Conservation (phyloP, 2,329 filamentous ascomycete genomes). For the Trichoderma citrinoviride region DNA sequence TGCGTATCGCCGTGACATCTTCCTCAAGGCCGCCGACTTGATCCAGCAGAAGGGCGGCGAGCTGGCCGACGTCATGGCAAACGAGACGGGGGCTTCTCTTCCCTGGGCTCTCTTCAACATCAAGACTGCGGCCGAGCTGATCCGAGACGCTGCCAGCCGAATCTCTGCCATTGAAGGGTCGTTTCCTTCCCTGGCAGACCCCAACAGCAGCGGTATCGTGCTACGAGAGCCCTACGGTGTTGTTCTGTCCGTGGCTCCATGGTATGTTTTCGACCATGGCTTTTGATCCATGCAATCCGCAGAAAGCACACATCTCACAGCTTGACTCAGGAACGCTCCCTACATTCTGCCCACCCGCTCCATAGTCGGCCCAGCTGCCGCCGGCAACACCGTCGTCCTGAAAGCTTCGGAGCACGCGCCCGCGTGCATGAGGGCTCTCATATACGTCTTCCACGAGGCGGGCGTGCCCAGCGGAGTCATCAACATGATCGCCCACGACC, state of each 20-base stretch:
- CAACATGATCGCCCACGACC: conserved; percentile 67
- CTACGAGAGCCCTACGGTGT: conserved; percentile 77
- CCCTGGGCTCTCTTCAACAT: conserved; percentile 45
- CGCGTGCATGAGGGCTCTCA: conserved; percentile 60
- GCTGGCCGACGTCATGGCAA: conserved; percentile 56
- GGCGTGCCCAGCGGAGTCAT: conserved; percentile 73
- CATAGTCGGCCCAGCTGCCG: conserved; percentile 65
- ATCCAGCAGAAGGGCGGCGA: conserved; percentile 60
- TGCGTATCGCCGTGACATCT: conserved; percentile 61
- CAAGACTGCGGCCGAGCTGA: conserved; percentile 35
- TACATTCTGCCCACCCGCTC: conserved; percentile 53
- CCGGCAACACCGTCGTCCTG: conserved; percentile 72
- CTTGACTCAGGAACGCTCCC: conserved; percentile 52
- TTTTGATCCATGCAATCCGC: neutral
- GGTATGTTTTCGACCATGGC: conserved; percentile 49
- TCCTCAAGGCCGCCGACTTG: conserved; percentile 66
- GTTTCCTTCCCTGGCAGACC: conserved; percentile 36
- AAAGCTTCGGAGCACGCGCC: conserved; percentile 71
- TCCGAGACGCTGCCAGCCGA: conserved; percentile 45
- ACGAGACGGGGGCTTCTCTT: conserved; percentile 44
- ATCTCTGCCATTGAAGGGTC: conserved; percentile 40
- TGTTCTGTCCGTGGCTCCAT: conserved; percentile 75
- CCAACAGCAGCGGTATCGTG: conserved; percentile 54
- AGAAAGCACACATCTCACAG: neutral
- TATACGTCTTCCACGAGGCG: conserved; percentile 65